Base-by-base conservation (phyloP, 352 stramenopile species). In the Phytophthora pisi region DNA sequence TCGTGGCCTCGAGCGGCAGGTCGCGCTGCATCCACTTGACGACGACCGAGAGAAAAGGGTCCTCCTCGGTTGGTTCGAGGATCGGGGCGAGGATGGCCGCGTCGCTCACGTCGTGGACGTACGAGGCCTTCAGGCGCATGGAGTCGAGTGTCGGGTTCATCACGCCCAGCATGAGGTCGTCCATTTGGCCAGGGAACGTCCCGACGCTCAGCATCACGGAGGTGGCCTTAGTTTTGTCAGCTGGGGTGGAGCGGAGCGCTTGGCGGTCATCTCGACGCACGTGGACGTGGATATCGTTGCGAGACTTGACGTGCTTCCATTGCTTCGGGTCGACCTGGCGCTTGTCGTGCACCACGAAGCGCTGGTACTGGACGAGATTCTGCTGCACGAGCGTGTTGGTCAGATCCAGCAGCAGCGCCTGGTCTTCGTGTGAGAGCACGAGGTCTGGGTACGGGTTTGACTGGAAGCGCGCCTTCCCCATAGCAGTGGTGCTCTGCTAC, bases 11-110 rank as follows among this genome's bases (percentile, higher is more conserved):
- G 6, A 70, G 49, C 8, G 56, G 60, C 0, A 74, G 23, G 49
- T 70, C 56, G 18, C 57, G 59, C 47, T 70, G 51, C 23, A 70
- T 31, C 67, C 51, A 74, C 28, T 66, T 74, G 16, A 74, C 61
- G 1, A 56, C 64, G n/a, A 67, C 61, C 3, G 61, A 74, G 0
- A 55, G 51, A 15, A 70, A 70, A 9, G 61, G 67, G 2, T 70
- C 56, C 1, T 43, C 26, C 2, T 40, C n/a, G 1, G 67, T 67
- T 2, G 61, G 61, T 13, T 40, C n/a, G 7, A 64, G 26, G 2
- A 74, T 24, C 4, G 67, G 51, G 5, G 50, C 61, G n/a, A 70
- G 26, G 36, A 68, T 36, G 52, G 51, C 52, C 2, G 51, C 34
- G 16, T 51, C 30, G 15, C 55, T 56, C 36, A 64, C 61, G 36